These are phyloP conservation scores for Pseudogymnoascus sp. DNA, from an alignment of 2,329 filamentous ascomycete genomes.

Conservation along the genomic window DNA sequence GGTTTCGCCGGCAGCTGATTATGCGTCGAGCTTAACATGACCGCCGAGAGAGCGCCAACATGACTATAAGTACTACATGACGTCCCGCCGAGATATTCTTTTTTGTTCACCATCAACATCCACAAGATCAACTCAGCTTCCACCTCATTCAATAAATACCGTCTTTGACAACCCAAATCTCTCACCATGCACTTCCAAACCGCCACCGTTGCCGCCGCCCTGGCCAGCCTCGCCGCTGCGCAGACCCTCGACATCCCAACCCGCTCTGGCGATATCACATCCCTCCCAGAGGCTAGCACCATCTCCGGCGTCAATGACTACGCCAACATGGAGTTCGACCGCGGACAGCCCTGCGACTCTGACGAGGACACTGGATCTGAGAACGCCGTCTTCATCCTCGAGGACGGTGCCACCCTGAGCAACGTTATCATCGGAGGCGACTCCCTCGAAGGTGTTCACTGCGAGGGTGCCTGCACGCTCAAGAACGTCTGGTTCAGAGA, in stretches of 20 bases:
- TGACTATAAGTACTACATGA: background rate
- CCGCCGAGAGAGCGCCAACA: background rate
- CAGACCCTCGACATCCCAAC: conserved; percentile 20
- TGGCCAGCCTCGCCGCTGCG: conserved; percentile 18
- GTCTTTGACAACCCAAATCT: background rate
- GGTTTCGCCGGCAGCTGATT: background rate
- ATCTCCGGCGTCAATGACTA: conserved; percentile 17
- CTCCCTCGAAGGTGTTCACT: conserved; percentile 45
- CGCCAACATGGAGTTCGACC: conserved; percentile 22
- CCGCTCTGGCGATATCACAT: conserved; percentile 15
- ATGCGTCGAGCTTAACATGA: background rate
- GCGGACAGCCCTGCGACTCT: conserved; percentile 19
- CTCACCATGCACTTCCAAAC: conserved; percentile 20
- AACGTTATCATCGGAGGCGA: conserved; percentile 49
- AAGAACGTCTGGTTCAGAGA: conserved; percentile 37
- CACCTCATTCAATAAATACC: background rate
- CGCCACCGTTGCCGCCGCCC: conserved; percentile 16
- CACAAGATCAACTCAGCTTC: background rate
- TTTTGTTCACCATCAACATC: background rate
- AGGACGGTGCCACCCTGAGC: conserved; percentile 42
- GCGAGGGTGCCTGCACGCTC: conserved; percentile 40
- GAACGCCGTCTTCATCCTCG: conserved; percentile 45
- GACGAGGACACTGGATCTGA: conserved; percentile 18
- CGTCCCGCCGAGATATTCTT: background rate
- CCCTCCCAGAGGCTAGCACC: conserved; percentile 12